These are phyloP conservation scores for Elsinoe fawcettii DNA, from an alignment of 2,329 filamentous ascomycete genomes.

Conservation along the genomic window DNA sequence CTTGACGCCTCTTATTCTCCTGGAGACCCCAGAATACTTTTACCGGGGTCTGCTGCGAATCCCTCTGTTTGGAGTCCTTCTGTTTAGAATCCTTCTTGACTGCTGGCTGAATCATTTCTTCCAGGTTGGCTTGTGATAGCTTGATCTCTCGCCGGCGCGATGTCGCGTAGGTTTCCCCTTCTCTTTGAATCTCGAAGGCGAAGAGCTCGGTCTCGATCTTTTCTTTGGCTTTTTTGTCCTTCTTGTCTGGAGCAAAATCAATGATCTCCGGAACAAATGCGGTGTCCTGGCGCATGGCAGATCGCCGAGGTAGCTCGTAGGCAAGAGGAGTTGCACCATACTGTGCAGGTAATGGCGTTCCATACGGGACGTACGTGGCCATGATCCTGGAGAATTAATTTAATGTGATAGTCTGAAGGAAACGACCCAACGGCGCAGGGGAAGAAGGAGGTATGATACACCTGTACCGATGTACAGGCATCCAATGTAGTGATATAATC, in stretches of 20 bases:
- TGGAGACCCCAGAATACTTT: not conserved
- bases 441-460: not conserved
- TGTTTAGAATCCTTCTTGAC: not conserved
- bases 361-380: not conserved
- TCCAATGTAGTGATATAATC: not conserved
- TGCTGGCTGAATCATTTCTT: not conserved
- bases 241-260: constrained; percentile 15
- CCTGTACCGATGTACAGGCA: not conserved
- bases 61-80: not conserved
- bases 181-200: not conserved
- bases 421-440: too few relatives aligned
- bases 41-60: not conserved
- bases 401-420: not conserved
- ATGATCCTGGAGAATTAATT: not conserved
- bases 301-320: not conserved
- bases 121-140: not conserved
- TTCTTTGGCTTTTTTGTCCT: constrained; percentile 9
- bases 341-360: not conserved
- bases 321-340: not conserved
- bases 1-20: not conserved
- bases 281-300: not conserved
- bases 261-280: not conserved
- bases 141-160: not conserved
- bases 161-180: not conserved
- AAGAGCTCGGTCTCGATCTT: not conserved